Evolutionary conservation across 2,329 filamentous ascomycete species (phyloP).

Genomic region (Teratosphaeria pseudoeucalypti): DNA sequence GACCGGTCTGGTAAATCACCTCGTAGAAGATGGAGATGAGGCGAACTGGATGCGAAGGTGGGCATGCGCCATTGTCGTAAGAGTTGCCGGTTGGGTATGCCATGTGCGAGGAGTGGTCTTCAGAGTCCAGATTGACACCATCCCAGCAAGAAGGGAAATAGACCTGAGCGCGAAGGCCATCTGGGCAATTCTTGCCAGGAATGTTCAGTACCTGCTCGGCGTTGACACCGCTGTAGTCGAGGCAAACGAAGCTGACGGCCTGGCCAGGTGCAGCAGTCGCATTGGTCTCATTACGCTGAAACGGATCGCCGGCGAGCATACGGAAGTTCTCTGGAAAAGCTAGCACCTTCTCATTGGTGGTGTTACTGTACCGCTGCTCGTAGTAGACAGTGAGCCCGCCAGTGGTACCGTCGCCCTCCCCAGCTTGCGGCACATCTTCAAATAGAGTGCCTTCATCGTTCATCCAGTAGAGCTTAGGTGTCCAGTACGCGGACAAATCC

Average conservation of each 20-base stretch:
- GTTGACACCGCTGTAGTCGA: conserved; percentile 36
- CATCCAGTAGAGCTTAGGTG: conserved; percentile 59
- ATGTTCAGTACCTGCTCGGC: conserved; percentile 47
- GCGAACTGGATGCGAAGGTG: conserved; percentile 41
- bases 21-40: conserved; percentile 52
- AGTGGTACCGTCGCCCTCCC: conserved; percentile 33
- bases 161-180: conserved; percentile 52
- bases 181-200: conserved; percentile 59
- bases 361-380: conserved; percentile 31
- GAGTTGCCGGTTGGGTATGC: conserved; percentile 42
- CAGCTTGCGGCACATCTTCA: conserved; percentile 46
- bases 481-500: conserved; percentile 70
- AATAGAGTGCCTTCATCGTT: conserved; percentile 53
- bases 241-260: conserved; percentile 48
- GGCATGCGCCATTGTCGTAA: conserved; percentile 44
- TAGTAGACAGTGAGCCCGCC: conserved; percentile 69
- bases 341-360: conserved; percentile 49
- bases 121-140: conserved; percentile 46
- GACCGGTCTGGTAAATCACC: conserved; percentile 43
- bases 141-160: conserved; percentile 70
- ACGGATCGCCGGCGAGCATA: conserved; percentile 58
- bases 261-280: conserved; percentile 36
- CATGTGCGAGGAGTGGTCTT: conserved; percentile 56
- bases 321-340: conserved; percentile 62
- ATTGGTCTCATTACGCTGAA: conserved; percentile 46